Conservation (phyloP, 192 early-diverging fungal genomes). For the Gaertneriomyces semiglobifer region DNA sequence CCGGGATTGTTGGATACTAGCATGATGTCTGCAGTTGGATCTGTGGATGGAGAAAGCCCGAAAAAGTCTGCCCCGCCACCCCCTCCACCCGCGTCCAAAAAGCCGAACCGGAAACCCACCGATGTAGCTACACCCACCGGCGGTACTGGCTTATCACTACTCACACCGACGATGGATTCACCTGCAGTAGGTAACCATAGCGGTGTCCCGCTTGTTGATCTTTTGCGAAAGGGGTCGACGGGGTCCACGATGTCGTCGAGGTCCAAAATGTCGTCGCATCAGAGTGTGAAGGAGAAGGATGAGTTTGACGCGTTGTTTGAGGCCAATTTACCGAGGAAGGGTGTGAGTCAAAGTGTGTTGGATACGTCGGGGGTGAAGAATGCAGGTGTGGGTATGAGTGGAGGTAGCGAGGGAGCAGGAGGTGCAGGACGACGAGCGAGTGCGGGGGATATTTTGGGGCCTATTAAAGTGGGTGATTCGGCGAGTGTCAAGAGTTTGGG, state of each 20-base stretch:
- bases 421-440: neutral
- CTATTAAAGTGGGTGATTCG: neutral
- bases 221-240: neutral
- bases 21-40: neutral
- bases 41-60: neutral
- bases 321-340: conserved; percentile 2
- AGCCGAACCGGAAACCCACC: neutral
- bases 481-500: neutral
- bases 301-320: conserved; percentile 25
- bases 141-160: neutral
- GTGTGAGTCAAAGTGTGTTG: neutral
- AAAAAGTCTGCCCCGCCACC: conserved; percentile 19
- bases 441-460: neutral
- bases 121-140: neutral
- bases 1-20: neutral
- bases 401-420: neutral
- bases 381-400: neutral
- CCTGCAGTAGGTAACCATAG: neutral
- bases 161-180: neutral
- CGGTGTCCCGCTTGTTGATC: neutral
- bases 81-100: conserved; percentile 20
- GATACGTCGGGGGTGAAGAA: neutral
- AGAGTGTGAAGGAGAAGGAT: neutral
- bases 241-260: neutral
- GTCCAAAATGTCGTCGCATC: neutral